Base-by-base conservation (phyloP, 345 rosid species). In the Salix suchowensis region DNA sequence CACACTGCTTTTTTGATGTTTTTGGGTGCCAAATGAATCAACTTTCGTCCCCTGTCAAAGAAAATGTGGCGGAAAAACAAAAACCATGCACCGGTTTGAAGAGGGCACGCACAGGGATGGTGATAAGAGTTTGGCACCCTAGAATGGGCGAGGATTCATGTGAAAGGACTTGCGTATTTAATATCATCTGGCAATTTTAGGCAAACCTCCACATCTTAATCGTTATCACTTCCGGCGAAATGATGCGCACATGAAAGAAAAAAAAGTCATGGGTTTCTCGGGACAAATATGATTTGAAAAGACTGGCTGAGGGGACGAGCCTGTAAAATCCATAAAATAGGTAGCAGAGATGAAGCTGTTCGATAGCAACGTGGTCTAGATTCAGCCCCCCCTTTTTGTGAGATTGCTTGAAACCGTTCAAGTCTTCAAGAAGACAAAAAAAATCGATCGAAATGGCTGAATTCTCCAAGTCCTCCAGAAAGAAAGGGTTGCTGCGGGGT, bases 331-430 rank as follows among this genome's bases (percentile, higher is more conserved):
- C 28, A 23, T 23, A 10, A 23, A 54, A 21, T 0, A 7, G 7
- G 23, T 7, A 19, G 2, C 24, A 54, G 4, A 18, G 52, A 48
- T 15, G 19, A 32, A 2, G n/a, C 50, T 55, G 48, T 34, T 46
- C 55, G 78, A 76, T 23, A 24, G 72, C 46, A 42, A 68, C 60
- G 9, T 62, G 30, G 69, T 24, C 36, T 8, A 28, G 69, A 70
- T 77, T 37, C 80, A 77, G 18, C 4, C 72, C 75, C 80, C 80
- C 30, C 30, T 72, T 30, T 19, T 14, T 7, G 19, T 32, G 30
- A 1, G 26, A 4, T 37, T 16, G 21, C 60, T 32, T 50, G 58
- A 72, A 48, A 70, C 23, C 40, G 11, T 72, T 64, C 71, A 65
- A 64, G 75, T 65, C 71, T 32, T 23, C 5, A 13, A 9, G 54